These are phyloP conservation scores for Leishmania mexicana DNA, from an alignment of 208 protist species.

Conservation along the genomic window DNA sequence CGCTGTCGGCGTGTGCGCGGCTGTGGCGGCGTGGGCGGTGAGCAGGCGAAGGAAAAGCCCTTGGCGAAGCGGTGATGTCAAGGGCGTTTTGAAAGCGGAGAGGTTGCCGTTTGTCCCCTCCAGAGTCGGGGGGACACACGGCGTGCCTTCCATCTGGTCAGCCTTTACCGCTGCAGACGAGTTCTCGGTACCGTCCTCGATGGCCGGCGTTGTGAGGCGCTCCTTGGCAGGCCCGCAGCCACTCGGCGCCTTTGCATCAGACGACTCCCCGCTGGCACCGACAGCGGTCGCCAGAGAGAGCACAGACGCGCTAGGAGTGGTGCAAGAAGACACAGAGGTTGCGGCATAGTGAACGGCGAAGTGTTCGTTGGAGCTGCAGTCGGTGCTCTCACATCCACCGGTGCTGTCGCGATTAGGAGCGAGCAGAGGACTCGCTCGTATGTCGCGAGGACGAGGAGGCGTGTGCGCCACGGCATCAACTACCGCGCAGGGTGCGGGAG, in stretches of 20 bases:
- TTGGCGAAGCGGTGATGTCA: slow-evolving; percentile 7
- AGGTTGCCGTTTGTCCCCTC: background rate
- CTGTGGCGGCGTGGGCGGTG: background rate
- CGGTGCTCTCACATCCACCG: background rate
- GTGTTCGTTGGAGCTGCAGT: background rate
- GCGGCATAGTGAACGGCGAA: slow-evolving; percentile 1
- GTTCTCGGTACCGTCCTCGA: background rate
- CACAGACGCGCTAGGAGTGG: background rate
- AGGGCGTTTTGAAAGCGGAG: slow-evolving; percentile 1
- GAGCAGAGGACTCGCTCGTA: background rate
- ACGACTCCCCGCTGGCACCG: background rate
- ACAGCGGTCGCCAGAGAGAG: background rate
- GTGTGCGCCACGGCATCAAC: slow-evolving; percentile 8
- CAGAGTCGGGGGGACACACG: background rate
- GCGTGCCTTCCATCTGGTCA: background rate
- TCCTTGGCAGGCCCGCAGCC: background rate
- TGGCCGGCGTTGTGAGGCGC: background rate
- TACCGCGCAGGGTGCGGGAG: background rate
- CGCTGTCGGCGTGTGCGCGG: slow-evolving; percentile 15
- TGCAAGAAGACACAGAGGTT: background rate
- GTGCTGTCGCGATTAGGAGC: background rate
- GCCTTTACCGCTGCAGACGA: too few relatives aligned
- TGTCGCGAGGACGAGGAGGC: background rate
- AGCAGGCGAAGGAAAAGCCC: slow-evolving; percentile 12
- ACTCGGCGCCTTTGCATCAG: background rate